These are phyloP conservation scores for Furcasterigmium furcatum DNA, from an alignment of 2,329 filamentous ascomycete species.

Conservation along the genomic window DNA sequence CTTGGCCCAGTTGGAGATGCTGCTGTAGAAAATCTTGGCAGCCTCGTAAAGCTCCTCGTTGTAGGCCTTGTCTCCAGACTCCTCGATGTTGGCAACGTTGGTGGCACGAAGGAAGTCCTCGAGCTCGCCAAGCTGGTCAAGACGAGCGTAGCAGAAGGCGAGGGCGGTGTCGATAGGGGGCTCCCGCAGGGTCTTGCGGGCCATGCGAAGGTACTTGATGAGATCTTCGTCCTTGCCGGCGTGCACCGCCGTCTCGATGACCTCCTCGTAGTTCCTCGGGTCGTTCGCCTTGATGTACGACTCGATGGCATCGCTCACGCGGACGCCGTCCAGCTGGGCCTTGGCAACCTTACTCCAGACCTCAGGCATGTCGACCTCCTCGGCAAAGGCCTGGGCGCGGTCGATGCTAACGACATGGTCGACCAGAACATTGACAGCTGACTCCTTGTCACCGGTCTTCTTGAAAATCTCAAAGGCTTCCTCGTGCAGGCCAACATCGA, in stretches of 20 bases:
- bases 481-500: conserved; percentile 91
- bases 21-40: conserved; percentile 94
- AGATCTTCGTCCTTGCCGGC: conserved; percentile 98
- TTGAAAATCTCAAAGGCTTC: conserved; percentile 99
- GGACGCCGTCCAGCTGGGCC: conserved; percentile 93
- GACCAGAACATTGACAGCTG: conserved; percentile 87
- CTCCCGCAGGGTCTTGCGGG: conserved; percentile 93
- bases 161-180: conserved; percentile 89
- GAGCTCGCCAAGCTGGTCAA: conserved; percentile 87
- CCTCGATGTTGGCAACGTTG: conserved; percentile 94
- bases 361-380: conserved; percentile 88
- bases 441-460: conserved; percentile 87
- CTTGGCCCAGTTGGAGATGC: conserved; percentile 99
- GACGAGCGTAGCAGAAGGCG: conserved; percentile 88
- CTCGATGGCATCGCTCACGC: conserved; percentile 87
- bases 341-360: conserved; percentile 99
- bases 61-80: conserved; percentile 97
- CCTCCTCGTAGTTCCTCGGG: conserved; percentile 88
- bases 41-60: conserved; percentile 92
- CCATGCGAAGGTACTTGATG: conserved; percentile 95
- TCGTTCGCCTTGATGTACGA: conserved; percentile 96
- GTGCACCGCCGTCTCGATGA: conserved; percentile 92
- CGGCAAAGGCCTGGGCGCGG: conserved; percentile 90
- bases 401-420: conserved; percentile 98
- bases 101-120: conserved; percentile 93